These are phyloP conservation scores for Polychytrium aggregatum DNA, from an alignment of 192 early-diverging fungal genomes.

Conservation along the genomic window DNA sequence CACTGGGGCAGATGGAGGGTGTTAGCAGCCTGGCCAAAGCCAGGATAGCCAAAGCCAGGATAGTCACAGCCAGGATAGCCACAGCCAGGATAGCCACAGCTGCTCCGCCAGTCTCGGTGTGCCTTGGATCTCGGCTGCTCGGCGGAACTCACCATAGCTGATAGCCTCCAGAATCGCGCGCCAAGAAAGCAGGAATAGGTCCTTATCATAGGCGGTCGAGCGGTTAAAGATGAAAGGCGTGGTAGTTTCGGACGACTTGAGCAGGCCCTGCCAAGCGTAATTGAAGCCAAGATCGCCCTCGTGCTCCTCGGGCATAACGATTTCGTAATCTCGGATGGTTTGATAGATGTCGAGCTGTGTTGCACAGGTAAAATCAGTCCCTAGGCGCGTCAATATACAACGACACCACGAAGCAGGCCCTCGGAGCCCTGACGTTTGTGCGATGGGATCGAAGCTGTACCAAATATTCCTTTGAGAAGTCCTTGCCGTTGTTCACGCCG, in stretches of 20 bases:
- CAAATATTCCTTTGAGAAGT: constrained; percentile 77
- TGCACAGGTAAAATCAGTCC: too few species aligned
- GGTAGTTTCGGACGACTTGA: constrained; percentile 15
- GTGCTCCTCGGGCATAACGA: constrained; percentile 94
- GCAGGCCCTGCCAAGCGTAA: constrained; percentile 81
- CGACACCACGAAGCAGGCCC: too few species aligned
- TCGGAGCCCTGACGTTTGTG: too few species aligned
- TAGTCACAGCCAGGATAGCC: too few species aligned
- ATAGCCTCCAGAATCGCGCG: constrained; percentile 64
- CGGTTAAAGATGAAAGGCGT: constrained; percentile 10
- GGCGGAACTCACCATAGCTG: constrained; percentile 52
- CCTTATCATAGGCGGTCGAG: constrained; percentile 62
- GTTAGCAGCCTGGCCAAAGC: too few species aligned
- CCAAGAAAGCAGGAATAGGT: constrained; percentile 68
- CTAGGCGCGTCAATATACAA: too few species aligned
- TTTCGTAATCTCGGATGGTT: constrained; percentile 81
- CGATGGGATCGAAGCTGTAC: constrained; percentile 20
- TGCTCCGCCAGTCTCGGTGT: too few species aligned
- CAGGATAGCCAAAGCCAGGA: too few species aligned
- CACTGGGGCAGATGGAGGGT: constrained; percentile 38
- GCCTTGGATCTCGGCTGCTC: too few species aligned
- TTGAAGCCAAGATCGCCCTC: constrained; percentile 90
- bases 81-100: too few species aligned
- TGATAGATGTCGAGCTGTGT: constrained; percentile 72
- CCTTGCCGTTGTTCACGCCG: constrained; percentile 72